These are phyloP conservation scores for Gossypioides kirkii DNA, from an alignment of 345 rosid species.

Conservation along the genomic window DNA sequence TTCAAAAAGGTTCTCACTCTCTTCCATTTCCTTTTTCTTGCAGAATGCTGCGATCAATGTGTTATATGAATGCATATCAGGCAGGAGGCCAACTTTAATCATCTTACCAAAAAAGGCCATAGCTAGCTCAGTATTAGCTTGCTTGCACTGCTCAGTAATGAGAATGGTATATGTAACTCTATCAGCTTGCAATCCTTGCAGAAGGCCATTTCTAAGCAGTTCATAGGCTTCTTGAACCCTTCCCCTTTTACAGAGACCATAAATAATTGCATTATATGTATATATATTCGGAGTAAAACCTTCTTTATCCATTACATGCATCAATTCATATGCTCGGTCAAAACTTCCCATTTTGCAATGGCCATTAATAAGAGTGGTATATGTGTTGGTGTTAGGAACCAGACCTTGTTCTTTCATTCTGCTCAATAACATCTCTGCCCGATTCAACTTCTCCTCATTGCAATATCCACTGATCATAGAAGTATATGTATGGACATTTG, in stretches of 20 bases:
- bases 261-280: constrained; percentile 53
- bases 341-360: constrained; percentile 70
- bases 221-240: constrained; percentile 58
- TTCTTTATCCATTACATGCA: constrained; percentile 59
- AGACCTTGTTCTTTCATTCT: constrained; percentile 88
- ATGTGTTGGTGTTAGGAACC: constrained; percentile 62
- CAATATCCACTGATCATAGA: constrained; percentile 84
- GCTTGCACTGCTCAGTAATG: constrained; percentile 65
- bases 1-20: constrained; percentile 57
- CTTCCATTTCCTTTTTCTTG: constrained; percentile 59
- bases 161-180: constrained; percentile 77
- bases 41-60: constrained; percentile 63
- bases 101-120: constrained; percentile 55
- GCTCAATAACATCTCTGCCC: constrained; percentile 76
- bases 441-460: constrained; percentile 69
- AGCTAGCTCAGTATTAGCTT: constrained; percentile 41
- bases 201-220: constrained; percentile 45
- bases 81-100: constrained; percentile 54
- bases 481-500: constrained; percentile 72
- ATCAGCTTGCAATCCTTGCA: constrained; percentile 59
- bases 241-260: constrained; percentile 63
- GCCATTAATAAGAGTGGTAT: constrained; percentile 65
- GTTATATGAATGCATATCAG: constrained; percentile 62
- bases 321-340: constrained; percentile 62
- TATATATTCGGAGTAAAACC: constrained; percentile 61